phyloP scores from a whole-genome alignment of 148 eudicot species.

The Selenicereus undatus region DNA sequence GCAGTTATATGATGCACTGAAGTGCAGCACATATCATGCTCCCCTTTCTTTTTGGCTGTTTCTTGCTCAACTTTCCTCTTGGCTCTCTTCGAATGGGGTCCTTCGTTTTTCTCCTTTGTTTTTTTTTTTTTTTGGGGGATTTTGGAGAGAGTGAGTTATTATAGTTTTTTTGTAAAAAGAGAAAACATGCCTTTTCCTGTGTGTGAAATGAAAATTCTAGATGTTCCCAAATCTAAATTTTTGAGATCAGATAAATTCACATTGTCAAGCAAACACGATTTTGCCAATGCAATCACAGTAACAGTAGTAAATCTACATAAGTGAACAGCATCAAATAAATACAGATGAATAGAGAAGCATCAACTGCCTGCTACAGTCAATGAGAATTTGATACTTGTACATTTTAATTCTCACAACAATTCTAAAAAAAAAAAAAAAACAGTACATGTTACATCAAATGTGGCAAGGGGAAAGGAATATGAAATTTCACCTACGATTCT shows the following conservation, averaged over 20 bases:
- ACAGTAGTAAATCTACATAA: background rate
- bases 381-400: slow-evolving; percentile 5
- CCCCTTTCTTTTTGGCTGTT: too few species aligned
- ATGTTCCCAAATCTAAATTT: background rate
- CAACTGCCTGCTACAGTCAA: slow-evolving; percentile 10
- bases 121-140: too few species aligned
- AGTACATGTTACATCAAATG: slow-evolving; percentile 18
- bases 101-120: too few species aligned
- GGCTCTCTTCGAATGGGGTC: too few species aligned
- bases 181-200: too few species aligned
- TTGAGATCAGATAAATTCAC: background rate
- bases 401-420: slow-evolving; percentile 13
- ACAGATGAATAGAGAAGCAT: background rate
- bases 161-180: too few species aligned
- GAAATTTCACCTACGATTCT: slow-evolving; percentile 5
- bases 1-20: background rate
- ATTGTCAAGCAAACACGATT: too few species aligned
- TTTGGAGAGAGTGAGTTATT: too few species aligned
- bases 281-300: background rate
- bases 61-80: background rate
- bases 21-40: background rate
- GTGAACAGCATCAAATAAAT: too few species aligned
- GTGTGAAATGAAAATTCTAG: too few species aligned
- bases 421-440: background rate
- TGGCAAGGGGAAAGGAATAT: background rate